Percentiles rank a stretch among this genome's conserved stretches.
These are phyloP conservation scores for Cicer yamashitae DNA, from an alignment of 306 rosid genomes.

Conservation along the genomic window DNA sequence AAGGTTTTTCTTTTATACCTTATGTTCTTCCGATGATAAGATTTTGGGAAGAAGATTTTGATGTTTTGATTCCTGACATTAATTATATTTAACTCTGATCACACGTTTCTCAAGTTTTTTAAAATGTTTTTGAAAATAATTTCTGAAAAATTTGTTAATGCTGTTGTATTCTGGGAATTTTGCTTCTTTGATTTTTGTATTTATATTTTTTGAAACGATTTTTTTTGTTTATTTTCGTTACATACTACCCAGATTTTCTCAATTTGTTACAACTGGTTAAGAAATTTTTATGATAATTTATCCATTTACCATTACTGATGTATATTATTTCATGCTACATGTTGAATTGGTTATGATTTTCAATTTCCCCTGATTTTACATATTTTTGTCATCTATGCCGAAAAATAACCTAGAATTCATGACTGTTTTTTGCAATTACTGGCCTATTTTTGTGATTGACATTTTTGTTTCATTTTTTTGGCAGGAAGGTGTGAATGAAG, in stretches of 20 bases:
- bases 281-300: neutral
- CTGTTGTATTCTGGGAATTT: neutral
- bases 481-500: slow-evolving; percentile 71
- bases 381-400: neutral
- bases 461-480: slow-evolving; percentile 28
- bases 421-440: neutral
- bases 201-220: too few species aligned
- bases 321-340: neutral
- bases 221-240: neutral
- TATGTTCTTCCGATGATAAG: too few species aligned
- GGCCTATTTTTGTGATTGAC: neutral
- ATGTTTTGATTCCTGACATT: neutral
- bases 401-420: neutral
- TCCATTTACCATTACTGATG: neutral
- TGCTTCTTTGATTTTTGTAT: too few species aligned
- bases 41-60: too few species aligned
- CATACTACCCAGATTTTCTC: neutral
- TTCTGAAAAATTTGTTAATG: neutral
- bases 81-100: too few species aligned
- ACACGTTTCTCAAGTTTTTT: too few species aligned
- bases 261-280: neutral
- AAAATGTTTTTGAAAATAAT: neutral
- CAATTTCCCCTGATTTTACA: neutral
- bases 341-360: slow-evolving; percentile 24
- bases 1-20: too few species aligned